A percentile compares a stretch with the other conserved stretches of the same genome.
phyloP scores from a whole-genome alignment of 306 rosid genomes.

The Glycine latifolia region DNA sequence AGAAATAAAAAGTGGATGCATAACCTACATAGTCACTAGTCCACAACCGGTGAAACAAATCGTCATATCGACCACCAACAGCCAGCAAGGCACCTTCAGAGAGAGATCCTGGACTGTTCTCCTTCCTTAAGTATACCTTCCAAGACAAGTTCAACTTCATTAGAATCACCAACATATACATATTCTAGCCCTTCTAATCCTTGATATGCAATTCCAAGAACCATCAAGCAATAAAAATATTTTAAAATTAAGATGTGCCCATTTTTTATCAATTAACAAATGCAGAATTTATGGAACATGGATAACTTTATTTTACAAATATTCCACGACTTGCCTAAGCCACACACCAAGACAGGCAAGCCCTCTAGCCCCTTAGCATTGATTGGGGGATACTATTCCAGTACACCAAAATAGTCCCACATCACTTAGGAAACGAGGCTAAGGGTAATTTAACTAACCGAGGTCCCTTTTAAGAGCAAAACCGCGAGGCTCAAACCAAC shows the following conservation, averaged over 20 bases:
- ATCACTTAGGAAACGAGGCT: too few relatives aligned
- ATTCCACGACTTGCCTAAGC: constrained; percentile 19
- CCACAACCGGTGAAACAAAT: constrained; percentile 81
- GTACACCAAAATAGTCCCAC: too few relatives aligned
- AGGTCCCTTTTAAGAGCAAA: too few relatives aligned
- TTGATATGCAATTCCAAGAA: constrained; percentile 36
- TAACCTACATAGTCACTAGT: constrained; percentile 69
- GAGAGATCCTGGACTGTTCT: constrained; percentile 72
- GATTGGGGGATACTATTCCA: too few relatives aligned
- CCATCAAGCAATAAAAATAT: constrained; percentile 15
- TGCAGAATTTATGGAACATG: neutral
- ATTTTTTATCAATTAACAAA: constrained; percentile 20
- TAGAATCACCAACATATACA: constrained; percentile 35
- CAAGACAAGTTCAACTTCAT: constrained; percentile 50
- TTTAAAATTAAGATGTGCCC: constrained; percentile 12
- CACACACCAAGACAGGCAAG: too few relatives aligned
- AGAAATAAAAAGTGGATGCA: constrained; percentile 31
- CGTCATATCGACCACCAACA: constrained; percentile 91
- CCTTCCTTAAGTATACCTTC: constrained; percentile 87
- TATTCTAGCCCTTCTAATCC: constrained; percentile 17
- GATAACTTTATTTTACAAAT: constrained; percentile 12
- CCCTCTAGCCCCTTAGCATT: too few relatives aligned
- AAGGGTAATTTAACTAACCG: too few relatives aligned
- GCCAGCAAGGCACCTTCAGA: constrained; percentile 85
- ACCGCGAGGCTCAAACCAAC: too few relatives aligned